These are phyloP conservation scores for Rosa hybrid DNA, from an alignment of 331 rosid genomes.

Conservation along the genomic window DNA sequence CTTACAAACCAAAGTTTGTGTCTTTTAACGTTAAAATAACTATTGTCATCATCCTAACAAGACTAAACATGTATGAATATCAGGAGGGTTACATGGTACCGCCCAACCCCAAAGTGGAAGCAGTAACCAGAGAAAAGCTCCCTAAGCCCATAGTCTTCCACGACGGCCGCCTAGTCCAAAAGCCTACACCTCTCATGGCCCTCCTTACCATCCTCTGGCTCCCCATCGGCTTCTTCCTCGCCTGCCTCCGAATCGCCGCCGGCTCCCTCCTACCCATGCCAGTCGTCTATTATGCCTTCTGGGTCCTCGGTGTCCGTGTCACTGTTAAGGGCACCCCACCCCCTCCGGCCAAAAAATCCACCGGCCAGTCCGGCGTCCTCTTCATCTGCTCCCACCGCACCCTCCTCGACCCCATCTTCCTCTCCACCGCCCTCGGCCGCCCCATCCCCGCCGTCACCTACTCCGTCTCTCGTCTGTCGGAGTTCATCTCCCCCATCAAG, in stretches of 20 bases:
- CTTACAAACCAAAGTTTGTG: too few relatives aligned
- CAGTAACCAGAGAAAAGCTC: neutral
- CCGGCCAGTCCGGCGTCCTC: neutral
- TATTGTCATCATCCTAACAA: neutral
- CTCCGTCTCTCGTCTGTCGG: neutral
- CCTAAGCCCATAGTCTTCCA: neutral
- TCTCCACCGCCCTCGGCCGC: neutral
- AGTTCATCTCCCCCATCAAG: neutral
- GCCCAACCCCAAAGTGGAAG: neutral
- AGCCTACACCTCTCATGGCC: neutral
- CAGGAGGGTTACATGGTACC: conserved; percentile 3
- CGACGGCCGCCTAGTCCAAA: neutral
- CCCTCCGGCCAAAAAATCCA: neutral
- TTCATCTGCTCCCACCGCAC: neutral
- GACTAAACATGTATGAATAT: neutral
- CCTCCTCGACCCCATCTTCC: neutral
- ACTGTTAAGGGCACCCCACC: neutral
- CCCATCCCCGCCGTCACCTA: neutral
- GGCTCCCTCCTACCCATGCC: neutral
- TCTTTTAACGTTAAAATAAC: too few relatives aligned
- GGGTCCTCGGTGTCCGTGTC: neutral
- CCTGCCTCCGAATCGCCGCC: neutral
- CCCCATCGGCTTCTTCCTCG: neutral
- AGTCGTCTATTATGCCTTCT: neutral
- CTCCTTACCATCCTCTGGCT: neutral